Evolutionary conservation across 305 asterid species (phyloP).

Genomic region (Fraxinus velutina): DNA sequence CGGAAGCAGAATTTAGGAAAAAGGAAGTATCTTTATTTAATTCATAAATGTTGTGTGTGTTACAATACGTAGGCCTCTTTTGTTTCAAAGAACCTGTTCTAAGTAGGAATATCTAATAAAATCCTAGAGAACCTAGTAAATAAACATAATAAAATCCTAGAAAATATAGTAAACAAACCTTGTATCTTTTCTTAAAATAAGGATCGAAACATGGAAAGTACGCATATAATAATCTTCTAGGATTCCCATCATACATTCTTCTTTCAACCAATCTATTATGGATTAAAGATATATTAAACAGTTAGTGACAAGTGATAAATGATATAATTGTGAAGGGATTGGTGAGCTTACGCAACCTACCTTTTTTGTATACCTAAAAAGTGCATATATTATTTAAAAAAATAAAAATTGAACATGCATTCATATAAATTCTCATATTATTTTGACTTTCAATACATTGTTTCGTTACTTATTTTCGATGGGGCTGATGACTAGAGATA

Average conservation of each 20-base stretch:
- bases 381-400: background rate
- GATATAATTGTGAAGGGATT: background rate
- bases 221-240: background rate
- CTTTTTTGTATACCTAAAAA: background rate
- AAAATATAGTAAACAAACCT: background rate
- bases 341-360: background rate
- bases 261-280: background rate
- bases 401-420: background rate
- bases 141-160: background rate
- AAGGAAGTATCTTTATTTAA: background rate
- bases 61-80: background rate
- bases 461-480: background rate
- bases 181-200: background rate
- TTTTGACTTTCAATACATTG: background rate
- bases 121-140: background rate
- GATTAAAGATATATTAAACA: background rate
- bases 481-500: conserved; percentile 3
- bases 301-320: background rate
- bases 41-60: background rate
- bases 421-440: background rate
- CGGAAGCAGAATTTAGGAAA: background rate
- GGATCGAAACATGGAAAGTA: background rate
- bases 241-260: background rate
- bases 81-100: background rate
- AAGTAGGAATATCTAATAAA: background rate